Base-by-base conservation (phyloP, 2,329 filamentous ascomycete species). In the Xylariaceae sp. region DNA sequence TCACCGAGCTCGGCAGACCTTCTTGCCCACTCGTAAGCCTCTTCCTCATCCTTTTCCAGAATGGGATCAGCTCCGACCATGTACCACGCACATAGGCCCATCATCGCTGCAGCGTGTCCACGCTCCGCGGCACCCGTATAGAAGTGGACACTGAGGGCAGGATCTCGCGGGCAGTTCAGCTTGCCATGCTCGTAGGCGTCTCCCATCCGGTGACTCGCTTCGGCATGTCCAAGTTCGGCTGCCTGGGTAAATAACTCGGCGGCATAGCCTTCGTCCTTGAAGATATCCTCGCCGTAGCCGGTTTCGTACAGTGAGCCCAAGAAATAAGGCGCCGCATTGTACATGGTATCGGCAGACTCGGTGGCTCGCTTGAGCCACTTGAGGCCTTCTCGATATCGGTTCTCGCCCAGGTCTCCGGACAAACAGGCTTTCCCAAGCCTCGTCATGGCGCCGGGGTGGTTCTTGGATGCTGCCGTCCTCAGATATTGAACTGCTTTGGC, bases 71-170 rank as follows among this genome's bases (percentile, higher is more conserved):
- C 92, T 9, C 92, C 92, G 25, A 96, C 83, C 72, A 96, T 83
- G 59, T 96, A 98, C 92, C 92, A 98, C 9, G 92, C 92, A 60
- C 92, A 98, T 7, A 98, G 69, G 4, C 90, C 90, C 89, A 98
- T 94, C 88, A 96, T 96, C 30, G 88, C 90, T 30, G 79, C 74
- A 0, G 88, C 71, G 52, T 95, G 83, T 1, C 86, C 87, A 29
- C 74, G 71, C 52, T 94, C 84, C 3, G 92, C 92, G 10, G 92
- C 90, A 17, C 80, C 82, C 1, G 90, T 98, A 64, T 98, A 98
- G 56, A 95, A 98, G 58, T 98, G 92, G 8, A 98, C 88, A 44
- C 88, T 95, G 33, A 98, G 67, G 2, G 89, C 87, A 2, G 92
- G 87, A 56, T 98, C 92, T 33, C 80, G 78, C 1, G 92, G 92